Evolutionary conservation across 345 rosid species (phyloP), one percentile per base, ranked within the genome.

Genomic region (Lepidium aucheri): DNA sequence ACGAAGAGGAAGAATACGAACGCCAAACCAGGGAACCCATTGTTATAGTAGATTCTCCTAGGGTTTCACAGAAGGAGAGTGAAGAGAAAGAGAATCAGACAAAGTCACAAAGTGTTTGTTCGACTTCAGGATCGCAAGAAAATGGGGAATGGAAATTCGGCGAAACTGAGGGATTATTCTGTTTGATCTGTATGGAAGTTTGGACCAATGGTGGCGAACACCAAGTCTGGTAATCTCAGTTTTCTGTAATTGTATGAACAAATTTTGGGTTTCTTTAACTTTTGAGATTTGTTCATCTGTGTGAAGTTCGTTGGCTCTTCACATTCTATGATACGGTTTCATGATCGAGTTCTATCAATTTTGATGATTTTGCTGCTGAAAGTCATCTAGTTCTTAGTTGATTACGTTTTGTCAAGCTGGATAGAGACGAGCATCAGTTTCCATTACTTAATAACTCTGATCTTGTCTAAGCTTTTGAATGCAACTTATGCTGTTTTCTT

Each of bases 181-280:
- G 96, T 72, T 77, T 91, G 7, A 89, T 92, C 36, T 92, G 98
- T 34, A 79, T 89, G 90, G 93, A 92, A 45, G 73, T 82, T 49
- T 89, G 96, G 93, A 81, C 93, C 9, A 75, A 69, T 26, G 68
- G 54, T 22, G 95, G 95, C 33, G 84, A 80, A 22, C 96, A 92
- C 67, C 88, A 82, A 52, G 67, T 91, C 76, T 83, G 96, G 98
- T 91, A 18, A 26, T 32, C 44, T 57, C 52, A 11, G 42, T 58
- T 58, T 43, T 8, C 58, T 13, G 7, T 47, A 3, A 34, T 53
- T 43, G 11, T 65, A 16, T 16, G 40, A 30, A 17, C 8, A 9
- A 41, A 33, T 15, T 54, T 9, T 54, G 20, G 20, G 14, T 43
- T 52, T 41, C 9, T 1, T 22, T 61, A 11, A 12, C 20, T 53